Base-by-base conservation (phyloP, 345 rosid genomes). In the Sapria himalayana region DNA sequence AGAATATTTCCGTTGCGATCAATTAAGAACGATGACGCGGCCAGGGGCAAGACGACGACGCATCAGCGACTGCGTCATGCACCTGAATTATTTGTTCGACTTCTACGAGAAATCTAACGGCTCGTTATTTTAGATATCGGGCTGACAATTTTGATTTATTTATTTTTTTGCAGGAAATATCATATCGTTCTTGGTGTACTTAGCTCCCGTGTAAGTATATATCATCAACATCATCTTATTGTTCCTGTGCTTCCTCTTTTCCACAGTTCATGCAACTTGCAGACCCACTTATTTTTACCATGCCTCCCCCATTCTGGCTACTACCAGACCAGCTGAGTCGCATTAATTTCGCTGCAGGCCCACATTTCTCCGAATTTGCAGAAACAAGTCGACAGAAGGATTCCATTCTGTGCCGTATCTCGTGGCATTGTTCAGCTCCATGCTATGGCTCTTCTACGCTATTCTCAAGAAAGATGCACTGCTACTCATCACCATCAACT, bases 361-460 rank as follows among this genome's bases (percentile, higher is more conserved):
- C 20, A 91, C 99, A 5, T 91, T 91, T 57, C 61, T 57, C 17
- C 41, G 86, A 35, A 77, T 91, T 41, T 70, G 51, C 70, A 67
- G 40, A 51, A 77, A 66, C 24, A 77, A 70, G 61, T 65, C 93
- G 4, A 91, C 89, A 0, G 89, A 84, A 45, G 74, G 74, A 5
- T 91, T 79, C 56, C 73, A 73, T 50, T 74, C 85, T 3, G 13
- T 91, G 33, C 99, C 99, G 1, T 91, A 91, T 32, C 60, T 80
- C 45, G 81, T 75, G 14, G 82, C 99, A 25, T 43, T 91, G 23
- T 80, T 80, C 69, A 80, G 95, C 62, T 77, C 79, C 29, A 77
- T 73, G 93, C 64, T 91, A 1, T 91, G 99, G 99, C 69, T 84
- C 10, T 77, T 67, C 54, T 91, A 91, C 50, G 93, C 99, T 15